These are phyloP conservation scores for Penicillium sp. DNA, from an alignment of 2,329 filamentous ascomycete species.

Conservation along the genomic window DNA sequence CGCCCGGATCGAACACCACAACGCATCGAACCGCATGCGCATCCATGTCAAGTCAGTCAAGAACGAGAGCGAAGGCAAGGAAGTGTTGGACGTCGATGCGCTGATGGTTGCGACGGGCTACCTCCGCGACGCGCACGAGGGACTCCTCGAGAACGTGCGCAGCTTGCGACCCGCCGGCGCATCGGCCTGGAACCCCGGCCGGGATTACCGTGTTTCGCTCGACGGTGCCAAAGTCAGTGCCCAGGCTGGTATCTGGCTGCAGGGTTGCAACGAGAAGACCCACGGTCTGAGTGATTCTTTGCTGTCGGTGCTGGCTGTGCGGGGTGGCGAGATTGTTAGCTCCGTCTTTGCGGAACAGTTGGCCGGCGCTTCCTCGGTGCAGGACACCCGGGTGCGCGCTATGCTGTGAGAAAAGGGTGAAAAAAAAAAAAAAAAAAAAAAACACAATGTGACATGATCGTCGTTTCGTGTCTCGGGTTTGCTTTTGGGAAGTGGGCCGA, in stretches of 20 bases:
- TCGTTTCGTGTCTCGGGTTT: not conserved
- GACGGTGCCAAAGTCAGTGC: constrained; percentile 65
- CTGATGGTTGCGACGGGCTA: constrained; percentile 90
- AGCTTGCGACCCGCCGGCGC: constrained; percentile 62
- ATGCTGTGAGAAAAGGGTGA: constrained; percentile 28
- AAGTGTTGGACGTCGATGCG: constrained; percentile 72
- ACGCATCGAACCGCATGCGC: constrained; percentile 53
- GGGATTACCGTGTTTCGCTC: constrained; percentile 79
- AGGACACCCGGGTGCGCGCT: constrained; percentile 35
- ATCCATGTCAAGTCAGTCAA: constrained; percentile 58
- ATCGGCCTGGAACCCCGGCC: constrained; percentile 64
- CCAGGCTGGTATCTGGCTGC: constrained; percentile 82
- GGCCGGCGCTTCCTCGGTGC: constrained; percentile 28
- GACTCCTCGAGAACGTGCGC: constrained; percentile 68
- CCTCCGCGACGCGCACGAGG: constrained; percentile 71
- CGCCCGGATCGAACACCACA: constrained; percentile 57
- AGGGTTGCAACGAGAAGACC: constrained; percentile 89
- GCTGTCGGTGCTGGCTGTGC: constrained; percentile 72
- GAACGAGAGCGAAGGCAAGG: constrained; percentile 45
- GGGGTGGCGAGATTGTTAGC: constrained; percentile 75
- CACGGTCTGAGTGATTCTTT: constrained; percentile 85
- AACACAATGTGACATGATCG: not conserved
- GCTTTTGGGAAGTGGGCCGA: not conserved
- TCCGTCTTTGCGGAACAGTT: constrained; percentile 64
- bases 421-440: not conserved